These are phyloP conservation scores for Claviceps fusiformis DNA, from an alignment of 2,329 filamentous ascomycete genomes.

Conservation along the genomic window DNA sequence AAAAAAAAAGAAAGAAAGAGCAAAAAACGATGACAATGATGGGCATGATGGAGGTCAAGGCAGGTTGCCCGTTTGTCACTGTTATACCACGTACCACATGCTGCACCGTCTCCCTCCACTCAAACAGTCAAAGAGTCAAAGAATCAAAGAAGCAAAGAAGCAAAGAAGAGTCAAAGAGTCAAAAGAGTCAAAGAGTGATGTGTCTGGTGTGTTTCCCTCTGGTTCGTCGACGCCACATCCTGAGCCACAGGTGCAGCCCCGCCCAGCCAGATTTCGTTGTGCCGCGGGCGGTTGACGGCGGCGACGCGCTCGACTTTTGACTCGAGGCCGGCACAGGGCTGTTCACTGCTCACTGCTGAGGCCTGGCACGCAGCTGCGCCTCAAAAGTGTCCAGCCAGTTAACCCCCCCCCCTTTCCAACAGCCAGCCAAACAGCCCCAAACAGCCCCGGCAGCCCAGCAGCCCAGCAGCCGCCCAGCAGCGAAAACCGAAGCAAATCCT, in stretches of 20 bases:
- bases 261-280: background rate
- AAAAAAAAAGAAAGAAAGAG: no score
- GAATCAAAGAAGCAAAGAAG: background rate
- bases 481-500: constrained; percentile 5
- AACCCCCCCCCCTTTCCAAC: background rate
- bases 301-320: background rate
- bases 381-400: constrained; percentile 1
- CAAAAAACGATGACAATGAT: background rate
- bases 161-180: background rate
- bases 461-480: background rate
- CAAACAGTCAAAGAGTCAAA: no score
- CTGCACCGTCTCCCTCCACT: no score
- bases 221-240: background rate
- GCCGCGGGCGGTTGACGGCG: background rate
- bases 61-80: background rate
- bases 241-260: background rate
- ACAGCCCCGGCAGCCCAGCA: background rate
- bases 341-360: no score
- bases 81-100: no score
- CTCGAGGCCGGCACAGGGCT: background rate
- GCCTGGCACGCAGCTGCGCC: background rate
- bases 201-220: background rate
- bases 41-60: background rate
- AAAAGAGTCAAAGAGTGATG: background rate
- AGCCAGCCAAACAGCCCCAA: background rate